Percentiles rank a stretch among this genome's conserved stretches.
Conservation (phyloP, 2,329 filamentous ascomycete species). For the Nemania sp. region DNA sequence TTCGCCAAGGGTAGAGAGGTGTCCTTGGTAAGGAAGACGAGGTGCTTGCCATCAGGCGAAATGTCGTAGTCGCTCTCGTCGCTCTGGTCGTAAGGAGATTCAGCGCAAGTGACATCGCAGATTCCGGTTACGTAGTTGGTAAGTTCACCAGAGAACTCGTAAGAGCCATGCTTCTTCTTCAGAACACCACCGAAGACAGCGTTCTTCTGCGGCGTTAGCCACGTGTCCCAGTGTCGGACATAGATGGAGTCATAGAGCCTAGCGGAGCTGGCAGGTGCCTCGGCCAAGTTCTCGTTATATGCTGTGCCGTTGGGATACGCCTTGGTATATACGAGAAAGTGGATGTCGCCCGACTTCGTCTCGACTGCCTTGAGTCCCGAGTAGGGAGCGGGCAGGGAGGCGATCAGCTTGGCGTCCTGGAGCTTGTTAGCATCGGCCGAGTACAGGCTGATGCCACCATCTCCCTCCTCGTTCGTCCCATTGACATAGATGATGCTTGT, state of each 20-base stretch:
- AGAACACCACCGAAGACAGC: slow-evolving; percentile 64
- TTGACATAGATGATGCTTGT: slow-evolving; percentile 55
- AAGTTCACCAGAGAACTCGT: slow-evolving; percentile 38
- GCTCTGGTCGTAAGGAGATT: slow-evolving; percentile 56
- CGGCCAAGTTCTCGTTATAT: slow-evolving; percentile 56
- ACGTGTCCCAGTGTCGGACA: slow-evolving; percentile 65
- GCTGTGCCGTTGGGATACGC: slow-evolving; percentile 62
- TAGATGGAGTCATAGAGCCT: slow-evolving; percentile 62
- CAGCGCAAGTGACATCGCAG: slow-evolving; percentile 41
- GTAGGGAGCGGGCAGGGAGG: slow-evolving; percentile 45
- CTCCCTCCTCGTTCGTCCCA: slow-evolving; percentile 50
- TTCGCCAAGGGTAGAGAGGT: slow-evolving; percentile 58
- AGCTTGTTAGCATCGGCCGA: slow-evolving; percentile 42
- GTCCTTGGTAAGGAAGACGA: slow-evolving; percentile 63
- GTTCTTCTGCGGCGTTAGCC: slow-evolving; percentile 59
- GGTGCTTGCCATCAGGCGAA: slow-evolving; percentile 47
- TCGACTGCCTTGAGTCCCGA: slow-evolving; percentile 44
- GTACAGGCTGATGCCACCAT: slow-evolving; percentile 47
- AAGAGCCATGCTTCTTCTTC: slow-evolving; percentile 36
- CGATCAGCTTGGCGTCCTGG: slow-evolving; percentile 40
- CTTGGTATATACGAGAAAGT: slow-evolving; percentile 53
- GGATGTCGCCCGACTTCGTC: slow-evolving; percentile 41
- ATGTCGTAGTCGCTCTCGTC: slow-evolving; percentile 65
- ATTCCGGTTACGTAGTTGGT: slow-evolving; percentile 45
- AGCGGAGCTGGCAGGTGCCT: slow-evolving; percentile 53